A percentile compares a stretch with the other conserved stretches of the same genome.
phyloP scores from a whole-genome alignment of 305 asterid species.

The Fraxinus sp. region DNA sequence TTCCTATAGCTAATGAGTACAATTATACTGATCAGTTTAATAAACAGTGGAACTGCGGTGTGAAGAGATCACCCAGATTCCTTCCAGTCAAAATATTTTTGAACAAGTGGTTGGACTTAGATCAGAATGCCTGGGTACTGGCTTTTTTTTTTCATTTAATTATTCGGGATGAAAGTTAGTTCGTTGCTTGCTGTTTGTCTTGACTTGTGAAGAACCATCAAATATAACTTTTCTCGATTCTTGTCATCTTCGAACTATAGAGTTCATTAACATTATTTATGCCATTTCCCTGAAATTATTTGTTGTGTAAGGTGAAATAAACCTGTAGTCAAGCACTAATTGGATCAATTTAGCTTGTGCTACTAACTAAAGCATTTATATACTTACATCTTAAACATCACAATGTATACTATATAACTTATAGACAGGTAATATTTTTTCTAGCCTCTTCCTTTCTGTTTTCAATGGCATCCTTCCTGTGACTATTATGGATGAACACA shows the following conservation, averaged over 20 bases:
- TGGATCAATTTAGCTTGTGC: neutral
- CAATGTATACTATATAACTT: neutral
- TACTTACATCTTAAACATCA: neutral
- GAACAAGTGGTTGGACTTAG: neutral
- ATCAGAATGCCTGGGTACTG: neutral
- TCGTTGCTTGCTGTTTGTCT: neutral
- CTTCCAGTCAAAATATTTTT: neutral
- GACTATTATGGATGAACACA: neutral
- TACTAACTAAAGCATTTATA: neutral
- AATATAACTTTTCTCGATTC: neutral
- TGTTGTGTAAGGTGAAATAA: neutral
- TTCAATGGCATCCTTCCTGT: neutral
- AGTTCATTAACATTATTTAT: neutral
- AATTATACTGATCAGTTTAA: neutral
- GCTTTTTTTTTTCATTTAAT: neutral
- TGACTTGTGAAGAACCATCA: neutral
- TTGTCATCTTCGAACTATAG: neutral
- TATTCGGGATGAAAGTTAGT: neutral
- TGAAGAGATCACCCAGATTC: neutral
- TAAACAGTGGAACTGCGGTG: neutral
- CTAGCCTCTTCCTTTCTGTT: neutral
- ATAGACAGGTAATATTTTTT: neutral
- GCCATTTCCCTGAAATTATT: neutral
- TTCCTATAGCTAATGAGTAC: neutral
- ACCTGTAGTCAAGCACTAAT: neutral